Conservation (phyloP, 2,329 filamentous ascomycete species). For the Alternaria gansuensis region DNA sequence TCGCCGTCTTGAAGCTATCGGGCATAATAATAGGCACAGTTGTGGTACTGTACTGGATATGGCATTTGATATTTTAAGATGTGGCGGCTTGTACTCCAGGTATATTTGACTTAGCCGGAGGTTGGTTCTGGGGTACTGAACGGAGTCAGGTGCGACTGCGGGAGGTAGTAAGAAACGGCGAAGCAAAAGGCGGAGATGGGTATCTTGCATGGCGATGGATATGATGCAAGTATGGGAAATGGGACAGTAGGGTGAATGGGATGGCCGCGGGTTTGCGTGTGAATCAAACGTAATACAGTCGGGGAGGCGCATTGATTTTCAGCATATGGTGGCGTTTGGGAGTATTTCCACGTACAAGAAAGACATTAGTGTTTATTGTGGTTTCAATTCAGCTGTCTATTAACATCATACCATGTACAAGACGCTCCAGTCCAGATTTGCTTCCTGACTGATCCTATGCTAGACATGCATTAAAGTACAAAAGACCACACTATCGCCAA, state of each 20-base stretch:
- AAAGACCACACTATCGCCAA: not conserved
- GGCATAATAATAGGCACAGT: slow-evolving; percentile 80
- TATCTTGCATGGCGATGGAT: not conserved
- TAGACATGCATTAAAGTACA: not conserved
- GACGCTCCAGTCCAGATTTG: not conserved
- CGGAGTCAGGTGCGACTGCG: too few relatives aligned
- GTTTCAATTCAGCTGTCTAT: slow-evolving; percentile 14
- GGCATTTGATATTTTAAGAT: slow-evolving; percentile 41
- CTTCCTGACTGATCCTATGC: not conserved
- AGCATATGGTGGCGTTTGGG: slow-evolving; percentile 12
- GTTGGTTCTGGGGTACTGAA: not conserved
- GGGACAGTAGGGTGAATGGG: not conserved
- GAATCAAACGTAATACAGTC: not conserved
- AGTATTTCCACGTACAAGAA: not conserved
- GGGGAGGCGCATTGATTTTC: not conserved
- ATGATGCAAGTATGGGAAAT: not conserved
- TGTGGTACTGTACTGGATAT: slow-evolving; percentile 77
- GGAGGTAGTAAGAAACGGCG: not conserved
- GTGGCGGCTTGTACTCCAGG: not conserved
- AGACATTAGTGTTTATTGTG: not conserved
- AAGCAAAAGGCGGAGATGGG: not conserved
- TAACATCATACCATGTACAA: slow-evolving; percentile 16
- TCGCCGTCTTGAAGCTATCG: slow-evolving; percentile 88
- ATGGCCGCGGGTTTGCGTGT: not conserved
- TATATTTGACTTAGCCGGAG: not conserved